Base-by-base conservation (phyloP, 305 asterid genomes). In the Rubia tinctorum region DNA sequence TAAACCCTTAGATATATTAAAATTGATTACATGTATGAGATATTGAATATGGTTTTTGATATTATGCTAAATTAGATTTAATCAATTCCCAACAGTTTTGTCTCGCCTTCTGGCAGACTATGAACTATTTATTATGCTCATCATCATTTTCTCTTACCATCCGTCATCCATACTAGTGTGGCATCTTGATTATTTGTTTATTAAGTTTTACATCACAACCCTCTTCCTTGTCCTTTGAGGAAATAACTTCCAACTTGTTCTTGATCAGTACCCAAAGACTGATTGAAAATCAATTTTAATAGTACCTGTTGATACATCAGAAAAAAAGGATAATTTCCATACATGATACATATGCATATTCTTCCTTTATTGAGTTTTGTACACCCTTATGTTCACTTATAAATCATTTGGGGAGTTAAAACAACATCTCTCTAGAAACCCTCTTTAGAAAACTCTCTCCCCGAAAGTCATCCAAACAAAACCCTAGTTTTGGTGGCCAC, bases 91-190 rank as follows among this genome's bases (percentile, higher is more conserved):
- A 30, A 1, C 34, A 30, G 2, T 1, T 30, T 30, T 88, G 75
- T 81, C 92, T 74, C 82, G 76, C 74, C 78, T 94, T 76, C 70
- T 92, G 73, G 88, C 83, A 70, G 96, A 87, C 68, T 92, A 76
- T 84, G 71, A 84, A 97, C 97, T 93, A 58, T 66, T 81, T 69
- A 45, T 59, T 71, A 59, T 22, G 55, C 55, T 13, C 69, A 15
- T 27, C 18, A 43, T 8, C 27, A 15, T 40, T 6, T 42, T 66
- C 56, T 12, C 14, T 34, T 40, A 59, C 30, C n/a, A 8, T 37
- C 43, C 34, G 34, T 30, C 34, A 64, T 25, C 30, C 42, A 45
- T 45, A 30, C 34, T 30, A 4, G 17, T 45, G 9, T 51, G 71
- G 23, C 34, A 34, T 73, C 22, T 64, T 4, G 62, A 45, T 18